These are phyloP conservation scores for Atalantia buxifolia DNA, from an alignment of 345 rosid species.

Conservation along the genomic window DNA sequence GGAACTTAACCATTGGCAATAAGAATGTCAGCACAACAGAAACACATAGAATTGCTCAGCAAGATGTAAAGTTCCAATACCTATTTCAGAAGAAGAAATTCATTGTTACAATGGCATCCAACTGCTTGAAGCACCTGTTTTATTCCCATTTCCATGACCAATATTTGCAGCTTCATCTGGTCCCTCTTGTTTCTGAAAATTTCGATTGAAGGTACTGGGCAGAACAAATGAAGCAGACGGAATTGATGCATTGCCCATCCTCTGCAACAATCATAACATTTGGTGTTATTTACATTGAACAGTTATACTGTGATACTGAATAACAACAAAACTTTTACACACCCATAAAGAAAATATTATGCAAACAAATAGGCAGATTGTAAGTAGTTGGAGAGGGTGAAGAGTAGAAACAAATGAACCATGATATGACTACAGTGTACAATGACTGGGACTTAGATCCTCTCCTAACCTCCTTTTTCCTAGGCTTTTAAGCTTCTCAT, in stretches of 20 bases:
- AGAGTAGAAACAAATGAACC: neutral
- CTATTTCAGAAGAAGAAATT: constrained; percentile 31
- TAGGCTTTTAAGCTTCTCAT: neutral
- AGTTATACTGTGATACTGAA: neutral
- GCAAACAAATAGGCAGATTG: neutral
- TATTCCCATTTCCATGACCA: constrained; percentile 23
- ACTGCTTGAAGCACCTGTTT: constrained; percentile 32
- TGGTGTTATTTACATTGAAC: neutral
- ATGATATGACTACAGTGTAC: constrained; percentile 1
- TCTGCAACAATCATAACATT: constrained; percentile 22
- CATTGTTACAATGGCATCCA: constrained; percentile 29
- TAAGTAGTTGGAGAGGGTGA: neutral
- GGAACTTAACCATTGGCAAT: neutral
- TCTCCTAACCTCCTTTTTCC: neutral
- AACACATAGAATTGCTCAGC: neutral
- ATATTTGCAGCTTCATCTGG: constrained; percentile 20
- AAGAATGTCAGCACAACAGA: neutral
- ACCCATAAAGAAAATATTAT: neutral
- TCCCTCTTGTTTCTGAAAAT: constrained; percentile 24
- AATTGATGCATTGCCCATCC: constrained; percentile 16
- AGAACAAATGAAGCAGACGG: constrained; percentile 28
- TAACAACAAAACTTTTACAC: neutral
- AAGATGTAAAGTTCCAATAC: constrained; percentile 6
- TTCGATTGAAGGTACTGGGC: constrained; percentile 19
- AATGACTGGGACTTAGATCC: constrained; percentile 3